Base-by-base conservation (phyloP, 805 yeast species). In the Sugiyamaella chiloensis region DNA sequence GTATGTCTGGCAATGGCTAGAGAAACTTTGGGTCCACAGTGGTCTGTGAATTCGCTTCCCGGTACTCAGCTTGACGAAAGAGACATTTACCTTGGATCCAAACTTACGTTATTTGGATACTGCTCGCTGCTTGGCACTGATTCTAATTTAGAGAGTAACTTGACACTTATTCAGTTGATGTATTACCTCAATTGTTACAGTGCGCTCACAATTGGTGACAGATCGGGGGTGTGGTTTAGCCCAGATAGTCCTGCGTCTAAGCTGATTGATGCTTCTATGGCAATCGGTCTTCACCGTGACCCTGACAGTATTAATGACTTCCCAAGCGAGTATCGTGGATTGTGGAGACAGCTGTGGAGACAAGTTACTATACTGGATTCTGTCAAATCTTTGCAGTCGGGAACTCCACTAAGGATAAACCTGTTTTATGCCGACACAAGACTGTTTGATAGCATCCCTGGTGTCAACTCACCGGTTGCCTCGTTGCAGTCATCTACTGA, bases 231-330 rank as follows among this genome's bases (percentile, higher is more conserved):
- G 31, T 54, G 62, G 16, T 50, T 60, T 8, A 49, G 31, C 20
- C 42, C 47, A 9, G 14, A 11, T 6, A 24, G 51, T n/a, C 51
- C 56, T 12, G 27, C 46, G 12, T 60, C 60, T 6, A 51, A 50
- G 40, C 44, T 55, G 21, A 52, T 58, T 36, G 58, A 57, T 19
- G 49, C 56, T n/a, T 58, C 59, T 24, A 40, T 45, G 30, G 46
- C 56, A 26, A 57, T 59, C 35, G 66, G 64, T 0, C 52, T 62
- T 3, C 63, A 62, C 43, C 52, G 63, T 2, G 64, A 62, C 41
- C 65, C 65, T 3, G 44, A 47, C 16, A 21, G 43, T 24, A 24
- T 35, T 26, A 48, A 50, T 17, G 46, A 50, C n/a, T 41, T 58
- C 19, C 59, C 60, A 5, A 44, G 45, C 14, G 35, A 39, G 16